phyloP scores from a whole-genome alignment of 495 filamentous ascomycete species.

The Tuber borchii region DNA sequence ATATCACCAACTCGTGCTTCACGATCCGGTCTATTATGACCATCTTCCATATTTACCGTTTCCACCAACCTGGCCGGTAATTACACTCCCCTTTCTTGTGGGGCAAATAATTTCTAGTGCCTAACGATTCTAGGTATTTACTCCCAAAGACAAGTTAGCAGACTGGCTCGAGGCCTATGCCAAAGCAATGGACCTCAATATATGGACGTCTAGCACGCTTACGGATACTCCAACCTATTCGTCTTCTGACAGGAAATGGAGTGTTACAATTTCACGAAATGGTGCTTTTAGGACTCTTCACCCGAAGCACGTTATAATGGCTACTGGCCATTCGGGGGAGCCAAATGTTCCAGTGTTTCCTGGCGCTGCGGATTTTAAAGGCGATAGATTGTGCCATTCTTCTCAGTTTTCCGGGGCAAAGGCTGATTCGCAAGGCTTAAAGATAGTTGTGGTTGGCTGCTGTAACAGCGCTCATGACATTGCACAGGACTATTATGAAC shows the following conservation, averaged over 20 bases:
- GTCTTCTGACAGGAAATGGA: slow-evolving; percentile 54
- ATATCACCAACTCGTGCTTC: slow-evolving; percentile 58
- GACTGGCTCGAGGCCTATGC: slow-evolving; percentile 73
- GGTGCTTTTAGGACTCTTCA: slow-evolving; percentile 50
- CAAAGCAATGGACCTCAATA: slow-evolving; percentile 65
- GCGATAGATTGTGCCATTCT: slow-evolving; percentile 60
- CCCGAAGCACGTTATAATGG: slow-evolving; percentile 63
- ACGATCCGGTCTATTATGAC: slow-evolving; percentile 72
- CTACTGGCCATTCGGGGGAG: slow-evolving; percentile 68
- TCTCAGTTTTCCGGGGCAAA: slow-evolving; percentile 60
- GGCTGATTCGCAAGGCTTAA: slow-evolving; percentile 51
- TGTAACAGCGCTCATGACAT: slow-evolving; percentile 83
- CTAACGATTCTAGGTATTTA: slow-evolving; percentile 48
- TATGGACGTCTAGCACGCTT: slow-evolving; percentile 60
- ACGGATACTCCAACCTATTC: slow-evolving; percentile 9
- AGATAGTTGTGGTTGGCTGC: slow-evolving; percentile 67
- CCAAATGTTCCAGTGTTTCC: slow-evolving; percentile 58
- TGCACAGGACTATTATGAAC: slow-evolving; percentile 71
- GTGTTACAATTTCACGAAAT: slow-evolving; percentile 50
- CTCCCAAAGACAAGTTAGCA: slow-evolving; percentile 74
- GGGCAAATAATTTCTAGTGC: background rate
- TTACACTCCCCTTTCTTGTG: slow-evolving; percentile 16
- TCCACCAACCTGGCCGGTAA: slow-evolving; percentile 56
- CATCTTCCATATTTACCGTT: slow-evolving; percentile 69
- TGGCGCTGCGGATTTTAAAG: slow-evolving; percentile 57